These are phyloP conservation scores for Podaxis pistillaris DNA, from an alignment of 768 basidiomycete genomes.

Conservation along the genomic window DNA sequence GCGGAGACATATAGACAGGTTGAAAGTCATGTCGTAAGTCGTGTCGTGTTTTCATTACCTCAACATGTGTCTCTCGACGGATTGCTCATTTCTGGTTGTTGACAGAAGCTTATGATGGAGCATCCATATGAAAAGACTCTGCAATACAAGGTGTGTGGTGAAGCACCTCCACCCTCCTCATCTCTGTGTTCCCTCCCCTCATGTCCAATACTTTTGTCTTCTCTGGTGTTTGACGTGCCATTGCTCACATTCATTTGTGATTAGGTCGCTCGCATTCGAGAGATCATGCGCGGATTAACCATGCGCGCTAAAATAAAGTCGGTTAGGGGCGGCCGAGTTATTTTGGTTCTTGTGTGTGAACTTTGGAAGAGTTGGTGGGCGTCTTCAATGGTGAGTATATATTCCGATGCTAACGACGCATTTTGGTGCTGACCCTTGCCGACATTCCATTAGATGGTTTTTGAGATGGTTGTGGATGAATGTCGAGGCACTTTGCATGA, in stretches of 20 bases:
- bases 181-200: not conserved
- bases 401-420: too few relatives aligned
- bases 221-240: not conserved
- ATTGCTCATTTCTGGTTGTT: not conserved
- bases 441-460: too few relatives aligned
- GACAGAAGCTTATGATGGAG: not conserved
- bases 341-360: not conserved
- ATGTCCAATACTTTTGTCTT: not conserved
- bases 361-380: too few relatives aligned
- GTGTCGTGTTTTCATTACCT: not conserved
- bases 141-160: not conserved
- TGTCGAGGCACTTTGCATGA: not conserved
- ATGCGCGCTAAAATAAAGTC: not conserved
- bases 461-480: too few relatives aligned
- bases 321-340: not conserved
- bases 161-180: too few relatives aligned
- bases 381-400: too few relatives aligned
- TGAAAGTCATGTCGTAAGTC: slow-evolving; percentile 3
- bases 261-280: not conserved
- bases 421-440: too few relatives aligned
- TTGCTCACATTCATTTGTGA: not conserved
- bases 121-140: not conserved
- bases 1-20: not conserved
- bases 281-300: not conserved
- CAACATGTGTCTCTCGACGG: not conserved